Conservation (phyloP, 2,329 filamentous ascomycete species). For the Ambrosiella beaveri region DNA sequence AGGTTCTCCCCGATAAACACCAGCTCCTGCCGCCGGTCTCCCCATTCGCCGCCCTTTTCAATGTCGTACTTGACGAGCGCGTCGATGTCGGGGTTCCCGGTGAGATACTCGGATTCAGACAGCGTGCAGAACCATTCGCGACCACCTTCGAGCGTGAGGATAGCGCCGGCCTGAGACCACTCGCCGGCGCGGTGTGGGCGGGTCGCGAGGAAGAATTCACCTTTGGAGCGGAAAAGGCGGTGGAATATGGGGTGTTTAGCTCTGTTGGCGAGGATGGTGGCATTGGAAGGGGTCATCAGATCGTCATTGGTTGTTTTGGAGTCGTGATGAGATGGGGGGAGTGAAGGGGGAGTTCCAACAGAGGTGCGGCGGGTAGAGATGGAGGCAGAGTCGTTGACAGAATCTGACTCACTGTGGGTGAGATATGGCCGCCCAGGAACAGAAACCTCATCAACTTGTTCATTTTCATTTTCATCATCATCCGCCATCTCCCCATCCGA, state of each 20-base stretch:
- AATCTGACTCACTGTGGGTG: neutral
- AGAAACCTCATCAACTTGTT: neutral
- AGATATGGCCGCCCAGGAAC: constrained; percentile 11
- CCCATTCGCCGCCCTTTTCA: constrained; percentile 41
- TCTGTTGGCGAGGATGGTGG: constrained; percentile 36
- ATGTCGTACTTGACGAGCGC: constrained; percentile 33
- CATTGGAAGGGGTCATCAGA: constrained; percentile 21
- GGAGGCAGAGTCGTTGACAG: neutral
- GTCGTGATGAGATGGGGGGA: constrained; percentile 12
- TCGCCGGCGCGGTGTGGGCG: constrained; percentile 36
- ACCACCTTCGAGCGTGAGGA: constrained; percentile 42
- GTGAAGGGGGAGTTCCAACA: constrained; percentile 13
- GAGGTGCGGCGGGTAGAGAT: neutral
- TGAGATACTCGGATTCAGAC: constrained; percentile 31
- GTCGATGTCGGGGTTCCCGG: constrained; percentile 30
- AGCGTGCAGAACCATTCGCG: constrained; percentile 43
- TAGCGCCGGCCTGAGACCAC: constrained; percentile 48
- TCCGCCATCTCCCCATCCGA: constrained; percentile 19
- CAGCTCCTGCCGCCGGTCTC: constrained; percentile 52
- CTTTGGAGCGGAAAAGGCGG: constrained; percentile 45
- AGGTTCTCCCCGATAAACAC: constrained; percentile 57
- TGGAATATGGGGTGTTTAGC: constrained; percentile 33
- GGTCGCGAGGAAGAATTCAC: constrained; percentile 42
- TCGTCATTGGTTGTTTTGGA: constrained; percentile 9
- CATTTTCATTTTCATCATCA: constrained; percentile 16